Evolutionary conservation across 192 early-diverging fungal genomes (phyloP).

Genomic region (Podochytrium sp.): DNA sequence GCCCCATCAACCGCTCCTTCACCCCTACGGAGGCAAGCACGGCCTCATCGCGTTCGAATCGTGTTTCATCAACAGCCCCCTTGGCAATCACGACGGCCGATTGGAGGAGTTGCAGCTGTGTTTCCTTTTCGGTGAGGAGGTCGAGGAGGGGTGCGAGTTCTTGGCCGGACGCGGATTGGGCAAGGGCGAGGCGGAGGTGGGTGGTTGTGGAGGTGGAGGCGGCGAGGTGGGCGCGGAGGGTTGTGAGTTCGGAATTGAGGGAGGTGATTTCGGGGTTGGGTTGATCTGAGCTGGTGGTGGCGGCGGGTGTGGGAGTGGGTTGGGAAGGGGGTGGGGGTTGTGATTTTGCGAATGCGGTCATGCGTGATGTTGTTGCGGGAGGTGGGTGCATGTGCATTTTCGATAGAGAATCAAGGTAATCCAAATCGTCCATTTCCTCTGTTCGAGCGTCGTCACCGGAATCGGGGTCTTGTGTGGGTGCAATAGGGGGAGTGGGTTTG

Average conservation of each 20-base stretch:
- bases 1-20: not conserved
- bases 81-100: conserved; percentile 22
- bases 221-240: not conserved
- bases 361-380: too few species aligned
- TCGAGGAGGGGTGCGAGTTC: conserved; percentile 21
- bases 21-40: not conserved
- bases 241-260: not conserved
- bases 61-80: conserved; percentile 22
- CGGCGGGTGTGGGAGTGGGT: not conserved
- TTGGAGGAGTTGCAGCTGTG: conserved; percentile 22
- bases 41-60: conserved; percentile 19
- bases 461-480: conserved; percentile 3
- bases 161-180: too few species aligned
- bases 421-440: conserved; percentile 29
- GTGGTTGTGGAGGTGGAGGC: too few species aligned
- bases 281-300: too few species aligned
- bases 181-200: too few species aligned
- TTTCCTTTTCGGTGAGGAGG: conserved; percentile 26
- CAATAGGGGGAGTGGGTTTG: not conserved
- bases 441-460: conserved; percentile 14
- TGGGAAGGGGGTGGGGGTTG: not conserved
- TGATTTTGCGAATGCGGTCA: too few species aligned
- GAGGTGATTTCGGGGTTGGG: too few species aligned
- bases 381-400: conserved; percentile 21
- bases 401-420: conserved; percentile 5